phyloP scores from a whole-genome alignment of 495 filamentous ascomycete species.

The Sporormia fimetaria region DNA sequence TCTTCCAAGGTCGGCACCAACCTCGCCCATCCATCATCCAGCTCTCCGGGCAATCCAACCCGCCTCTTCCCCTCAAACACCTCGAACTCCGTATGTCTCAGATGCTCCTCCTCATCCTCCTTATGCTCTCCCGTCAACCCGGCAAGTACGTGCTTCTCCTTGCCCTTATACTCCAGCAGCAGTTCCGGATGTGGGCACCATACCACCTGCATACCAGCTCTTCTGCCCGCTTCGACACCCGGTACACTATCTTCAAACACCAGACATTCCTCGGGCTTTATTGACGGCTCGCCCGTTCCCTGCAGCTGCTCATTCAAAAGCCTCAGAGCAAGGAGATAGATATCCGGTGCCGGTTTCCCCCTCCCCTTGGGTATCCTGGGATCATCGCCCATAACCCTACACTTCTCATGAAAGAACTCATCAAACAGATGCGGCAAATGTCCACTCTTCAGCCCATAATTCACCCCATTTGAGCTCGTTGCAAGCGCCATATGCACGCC shows the following conservation, averaged over 20 bases:
- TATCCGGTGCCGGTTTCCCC: slow-evolving; percentile 91
- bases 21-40: slow-evolving; percentile 65
- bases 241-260: slow-evolving; percentile 95
- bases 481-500: slow-evolving; percentile 74
- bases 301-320: slow-evolving; percentile 66
- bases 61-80: slow-evolving; percentile 34
- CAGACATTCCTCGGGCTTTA: slow-evolving; percentile 76
- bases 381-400: slow-evolving; percentile 79
- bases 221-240: slow-evolving; percentile 78
- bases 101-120: slow-evolving; percentile 40
- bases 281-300: slow-evolving; percentile 47
- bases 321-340: slow-evolving; percentile 78
- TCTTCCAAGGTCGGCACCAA: slow-evolving; percentile 49
- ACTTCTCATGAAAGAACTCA: slow-evolving; percentile 49
- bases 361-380: slow-evolving; percentile 61
- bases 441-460: slow-evolving; percentile 68
- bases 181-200: slow-evolving; percentile 86
- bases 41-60: slow-evolving; percentile 35
- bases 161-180: slow-evolving; percentile 59
- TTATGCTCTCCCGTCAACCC: slow-evolving; percentile 61
- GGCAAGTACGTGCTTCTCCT: slow-evolving; percentile 73
- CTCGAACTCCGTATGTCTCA: slow-evolving; percentile 35
- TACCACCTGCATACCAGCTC: slow-evolving; percentile 89
- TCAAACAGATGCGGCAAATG: slow-evolving; percentile 65
- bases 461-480: slow-evolving; percentile 58